Evolutionary conservation across 2,329 filamentous ascomycete species (phyloP), one percentile per base, ranked within the genome.

Genomic region (Fusarium newnesense): DNA sequence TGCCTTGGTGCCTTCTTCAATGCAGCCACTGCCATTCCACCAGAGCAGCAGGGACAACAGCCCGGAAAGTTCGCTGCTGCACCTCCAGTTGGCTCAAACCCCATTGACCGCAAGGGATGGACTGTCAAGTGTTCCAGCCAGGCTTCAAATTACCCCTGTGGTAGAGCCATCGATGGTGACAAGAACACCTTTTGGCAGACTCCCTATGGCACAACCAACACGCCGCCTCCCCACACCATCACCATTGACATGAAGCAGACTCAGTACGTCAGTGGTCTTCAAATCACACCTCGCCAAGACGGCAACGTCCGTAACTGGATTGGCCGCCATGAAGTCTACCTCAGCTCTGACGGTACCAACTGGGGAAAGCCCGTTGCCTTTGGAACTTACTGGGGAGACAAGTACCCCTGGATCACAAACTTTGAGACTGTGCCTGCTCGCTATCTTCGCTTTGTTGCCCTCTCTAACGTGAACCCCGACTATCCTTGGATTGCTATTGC

Each of bases 401-500:
- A 70, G 15, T 73, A 69, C 16, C 62, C 59, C 16, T 70, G 70
- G 9, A 63, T 69, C 21, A 57, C 73, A 32, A 75, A 73, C 30
- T 75, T 75, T 28, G 73, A 75, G 42, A 73, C 73, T 16, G 54
- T 65, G n/a, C 69, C 63, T n/a, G 72, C 72, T 44, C 73, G 73
- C 30, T 75, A 75, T 21, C 63, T 75, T 21, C 73, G 73, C 15
- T 62, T 75, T 7, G 58, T 64, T 21, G 69, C 73, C 18, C 32
- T 53, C 18, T 60, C 73, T 9, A 72, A 75, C 32, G 63, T 60
- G 2, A 47, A 69, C 16, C 19, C 28, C 5, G 59, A 70, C 11
- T 60, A 49, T 26, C 69, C 73, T 3, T 75, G 73, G 73, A 70
- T 70, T 26, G 49, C 59, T n/a, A 75, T 75, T 26, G 63, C 73